Evolutionary conservation across 2,329 filamentous ascomycete genomes (phyloP), one percentile per base, ranked within the genome.

Genomic region (Colletotrichum lupini): DNA sequence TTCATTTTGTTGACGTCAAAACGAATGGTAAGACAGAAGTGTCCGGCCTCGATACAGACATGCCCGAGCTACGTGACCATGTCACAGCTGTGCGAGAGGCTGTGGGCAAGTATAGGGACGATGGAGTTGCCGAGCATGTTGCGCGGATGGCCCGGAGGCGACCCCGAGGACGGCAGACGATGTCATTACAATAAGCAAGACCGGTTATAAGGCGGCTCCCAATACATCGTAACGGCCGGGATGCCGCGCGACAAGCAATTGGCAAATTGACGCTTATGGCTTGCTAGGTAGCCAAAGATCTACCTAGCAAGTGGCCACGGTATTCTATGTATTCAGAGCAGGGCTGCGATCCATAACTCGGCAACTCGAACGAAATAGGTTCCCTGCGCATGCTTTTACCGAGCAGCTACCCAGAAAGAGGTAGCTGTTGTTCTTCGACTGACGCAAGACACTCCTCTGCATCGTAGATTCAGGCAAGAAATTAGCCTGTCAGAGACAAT

Each of bases 401-500:
- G 19, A 62, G 42, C 42, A 49, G 42, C 42, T 49, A 49, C 42
- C 42, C 19, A 49, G 28, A 24, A 19, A 16, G 14, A 12, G 8
- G 16, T 52, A 32, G 26, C 12, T 16, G 22, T 53, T 30, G 59
- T 30, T 26, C 28, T 53, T 55, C 32, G 19, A 46, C 19, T n/a
- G 62, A 28, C 59, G 59, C 66, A 70, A 64, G 53, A 55, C 19
- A 61, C 57, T 70, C 42, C 60, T 70, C 52, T 46, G 26, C 12
- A 22, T 26, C 67, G 60, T 49, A 46, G 30, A 71, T 46, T 16
- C 30, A 73, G 59, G 66, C 59, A 69, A 55, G 37, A 42, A 24
- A 46, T 32, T 60, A 70, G 70, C 55, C 60, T 56, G 55, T 71
- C 30, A 60, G 60, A 71, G 60, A 70, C 42, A 35, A 37, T 66